These are phyloP conservation scores for Fusarium devonianum DNA, from an alignment of 2,329 filamentous ascomycete species.

Conservation along the genomic window DNA sequence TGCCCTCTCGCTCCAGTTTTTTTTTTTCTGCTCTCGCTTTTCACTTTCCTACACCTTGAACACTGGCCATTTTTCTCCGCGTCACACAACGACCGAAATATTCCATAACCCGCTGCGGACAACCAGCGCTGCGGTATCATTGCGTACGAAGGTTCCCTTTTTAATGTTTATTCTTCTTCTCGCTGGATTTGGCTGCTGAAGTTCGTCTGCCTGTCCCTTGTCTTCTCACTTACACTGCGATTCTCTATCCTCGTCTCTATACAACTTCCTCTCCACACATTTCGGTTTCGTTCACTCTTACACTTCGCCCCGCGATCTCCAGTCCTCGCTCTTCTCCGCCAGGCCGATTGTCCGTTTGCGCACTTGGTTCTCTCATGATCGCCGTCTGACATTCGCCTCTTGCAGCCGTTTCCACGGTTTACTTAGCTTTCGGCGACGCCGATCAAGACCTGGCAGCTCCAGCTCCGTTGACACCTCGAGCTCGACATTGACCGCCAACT, in stretches of 20 bases:
- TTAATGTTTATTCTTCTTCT: slow-evolving; percentile 7
- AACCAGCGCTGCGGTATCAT: neutral
- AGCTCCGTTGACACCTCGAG: slow-evolving; percentile 32
- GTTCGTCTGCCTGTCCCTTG: neutral
- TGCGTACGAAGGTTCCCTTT: slow-evolving; percentile 15
- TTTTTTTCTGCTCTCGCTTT: slow-evolving; percentile 14
- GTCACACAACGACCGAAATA: slow-evolving; percentile 9
- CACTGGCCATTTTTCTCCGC: slow-evolving; percentile 2
- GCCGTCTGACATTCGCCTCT: slow-evolving; percentile 25
- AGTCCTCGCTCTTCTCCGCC: neutral
- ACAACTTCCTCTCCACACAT: neutral
- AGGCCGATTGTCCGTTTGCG: neutral
- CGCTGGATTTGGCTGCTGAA: slow-evolving; percentile 10
- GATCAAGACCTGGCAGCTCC: slow-evolving; percentile 34
- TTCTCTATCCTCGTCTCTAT: slow-evolving; percentile 2
- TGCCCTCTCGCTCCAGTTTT: slow-evolving; percentile 34
- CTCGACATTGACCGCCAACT: slow-evolving; percentile 32
- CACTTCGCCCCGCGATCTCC: neutral
- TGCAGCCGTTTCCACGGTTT: slow-evolving; percentile 36
- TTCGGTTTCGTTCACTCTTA: neutral
- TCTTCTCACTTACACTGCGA: slow-evolving; percentile 28
- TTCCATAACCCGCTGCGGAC: neutral
- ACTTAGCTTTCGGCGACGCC: slow-evolving; percentile 34
- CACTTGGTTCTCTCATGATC: slow-evolving; percentile 2
- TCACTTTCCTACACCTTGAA: slow-evolving; percentile 9